Conservation (phyloP, 257 asterid species). For the Avicennia marina region DNA sequence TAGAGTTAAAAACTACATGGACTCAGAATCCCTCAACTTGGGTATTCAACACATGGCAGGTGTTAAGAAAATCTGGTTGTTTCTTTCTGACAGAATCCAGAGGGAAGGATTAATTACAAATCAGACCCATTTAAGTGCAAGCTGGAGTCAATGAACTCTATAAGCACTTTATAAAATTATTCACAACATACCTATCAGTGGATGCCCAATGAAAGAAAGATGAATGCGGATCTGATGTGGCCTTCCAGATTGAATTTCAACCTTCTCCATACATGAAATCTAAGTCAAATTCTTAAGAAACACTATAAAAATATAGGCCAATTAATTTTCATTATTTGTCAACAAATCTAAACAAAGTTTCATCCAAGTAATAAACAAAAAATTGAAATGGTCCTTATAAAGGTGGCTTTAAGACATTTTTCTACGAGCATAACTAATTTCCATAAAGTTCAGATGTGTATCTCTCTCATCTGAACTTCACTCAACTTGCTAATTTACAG, state of each 20-base stretch:
- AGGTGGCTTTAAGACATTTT: not conserved
- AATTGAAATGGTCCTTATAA: not conserved
- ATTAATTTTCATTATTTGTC: not conserved
- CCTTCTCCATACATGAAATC: conserved; percentile 38
- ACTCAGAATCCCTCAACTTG: no score
- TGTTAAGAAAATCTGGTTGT: no score
- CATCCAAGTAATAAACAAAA: conserved; percentile 3
- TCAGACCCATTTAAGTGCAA: not conserved
- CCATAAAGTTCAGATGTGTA: not conserved
- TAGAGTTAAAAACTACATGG: no score
- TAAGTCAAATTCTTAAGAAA: not conserved
- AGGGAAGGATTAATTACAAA: not conserved
- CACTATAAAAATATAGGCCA: conserved; percentile 1
- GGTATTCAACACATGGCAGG: no score
- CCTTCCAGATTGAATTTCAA: conserved; percentile 94
- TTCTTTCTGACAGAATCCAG: no score
- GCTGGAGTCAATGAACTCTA: not conserved
- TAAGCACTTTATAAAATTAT: not conserved
- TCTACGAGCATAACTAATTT: not conserved
- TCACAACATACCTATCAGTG: conserved; percentile 52
- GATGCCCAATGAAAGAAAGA: conserved; percentile 83
- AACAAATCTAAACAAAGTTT: not conserved
- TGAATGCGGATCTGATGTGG: conserved; percentile 98
- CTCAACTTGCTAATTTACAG: no score
- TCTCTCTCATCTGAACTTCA: conserved; percentile 4